Evolutionary conservation across 495 filamentous ascomycete genomes (phyloP).

Genomic region (Entonaema liquescens): DNA sequence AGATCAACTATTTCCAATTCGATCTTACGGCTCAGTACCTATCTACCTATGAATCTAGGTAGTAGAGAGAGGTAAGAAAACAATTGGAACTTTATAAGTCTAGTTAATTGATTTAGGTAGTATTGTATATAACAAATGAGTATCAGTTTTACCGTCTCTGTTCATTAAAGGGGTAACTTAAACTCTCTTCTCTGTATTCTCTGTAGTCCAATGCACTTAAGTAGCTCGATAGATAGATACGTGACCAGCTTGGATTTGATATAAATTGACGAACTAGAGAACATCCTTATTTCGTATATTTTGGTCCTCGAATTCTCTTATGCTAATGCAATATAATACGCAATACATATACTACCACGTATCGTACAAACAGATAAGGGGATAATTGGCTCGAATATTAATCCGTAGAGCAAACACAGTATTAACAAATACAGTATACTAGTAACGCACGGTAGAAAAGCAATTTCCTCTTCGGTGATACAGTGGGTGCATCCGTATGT

Average conservation of each 20-base stretch:
- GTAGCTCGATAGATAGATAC: neutral
- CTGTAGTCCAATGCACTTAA: neutral
- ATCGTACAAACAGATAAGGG: neutral
- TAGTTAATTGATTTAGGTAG: neutral
- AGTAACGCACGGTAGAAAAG: neutral
- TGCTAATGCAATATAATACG: neutral
- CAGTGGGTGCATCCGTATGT: slow-evolving; percentile 4
- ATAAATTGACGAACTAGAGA: neutral
- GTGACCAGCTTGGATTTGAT: slow-evolving; percentile 1
- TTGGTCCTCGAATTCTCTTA: neutral
- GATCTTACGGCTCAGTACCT: neutral
- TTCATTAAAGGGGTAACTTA: neutral
- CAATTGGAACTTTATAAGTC: neutral
- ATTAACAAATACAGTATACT: neutral
- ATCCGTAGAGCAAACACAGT: neutral
- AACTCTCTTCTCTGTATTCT: neutral
- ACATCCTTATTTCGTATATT: neutral
- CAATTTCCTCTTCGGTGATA: slow-evolving; percentile 5
- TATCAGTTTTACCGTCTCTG: neutral
- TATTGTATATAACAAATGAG: neutral
- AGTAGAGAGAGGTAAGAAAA: no score
- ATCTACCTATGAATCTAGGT: no score
- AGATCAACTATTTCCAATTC: neutral
- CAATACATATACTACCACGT: neutral
- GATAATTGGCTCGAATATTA: neutral